Base-by-base conservation (phyloP, 2,329 filamentous ascomycete genomes). In the Penicillium sp. region DNA sequence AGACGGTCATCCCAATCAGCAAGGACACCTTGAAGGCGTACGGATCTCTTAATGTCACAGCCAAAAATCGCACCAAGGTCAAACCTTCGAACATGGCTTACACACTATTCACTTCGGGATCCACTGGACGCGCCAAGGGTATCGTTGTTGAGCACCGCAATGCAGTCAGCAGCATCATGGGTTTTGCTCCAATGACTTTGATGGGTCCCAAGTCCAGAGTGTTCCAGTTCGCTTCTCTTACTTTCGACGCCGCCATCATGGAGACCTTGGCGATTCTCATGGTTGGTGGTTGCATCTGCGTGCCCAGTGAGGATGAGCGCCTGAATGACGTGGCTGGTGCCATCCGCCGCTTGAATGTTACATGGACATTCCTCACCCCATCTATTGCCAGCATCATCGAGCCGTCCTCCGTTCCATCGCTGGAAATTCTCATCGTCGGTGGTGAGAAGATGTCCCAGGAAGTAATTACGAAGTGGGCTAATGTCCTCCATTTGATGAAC, bases 391-490 rank as follows among this genome's bases (percentile, higher is more conserved):
- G 69, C 27, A 73, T 78, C 10, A 69, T 80, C 35, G 72, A 77
- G 43, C 76, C 77, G 16, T 71, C 74, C 1, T 75, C 60, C 36
- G 79, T 66, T 36, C 79, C 64, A 57, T 72, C 72, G 5, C 62
- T 83, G 54, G 77, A 81, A 58, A 75, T 75, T 1, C 69, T 83
- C 9, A 71, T 76, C 0, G 71, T 74, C 16, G 79, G 78, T 44
- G 81, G 81, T 40, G 81, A 83, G 73, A 85, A 89, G 2, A 82
- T 96, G 76, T 92, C 90, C 0, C 83, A 86, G 36, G 83, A 86
- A 33, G 90, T 96, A 0, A 85, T 89, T 41, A 79, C 83, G 0
- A 82, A 81, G 49, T 96, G 93, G 93, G 83, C 81, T 14, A 70
- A 71, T 22, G 66, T 62, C 11, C 71, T 76, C 0, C 74, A 73